Base-by-base conservation (phyloP, 345 rosid genomes). In the Populus alba region DNA sequence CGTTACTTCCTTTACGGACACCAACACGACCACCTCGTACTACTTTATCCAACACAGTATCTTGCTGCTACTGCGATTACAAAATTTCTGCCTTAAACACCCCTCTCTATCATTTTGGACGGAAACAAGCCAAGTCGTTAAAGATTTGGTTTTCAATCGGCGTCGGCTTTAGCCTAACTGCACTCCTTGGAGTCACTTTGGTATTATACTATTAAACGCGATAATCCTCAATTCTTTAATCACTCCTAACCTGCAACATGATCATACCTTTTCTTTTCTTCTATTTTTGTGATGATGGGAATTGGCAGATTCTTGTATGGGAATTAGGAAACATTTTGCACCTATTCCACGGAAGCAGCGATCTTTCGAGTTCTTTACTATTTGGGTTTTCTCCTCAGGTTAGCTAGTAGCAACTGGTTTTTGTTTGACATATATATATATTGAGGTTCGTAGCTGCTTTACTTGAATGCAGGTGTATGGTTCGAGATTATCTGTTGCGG, bases 131-230 rank as follows among this genome's bases (percentile, higher is more conserved):
- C 86, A 37, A 81, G 59, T 73, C 51, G 62, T 59, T 92, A 27
- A 80, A 67, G 71, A 29, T 86, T 27, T 96, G 98, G 99, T 96
- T 96, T 76, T 89, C 99, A 12, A 75, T 94, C 20, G 99, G 99
- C 20, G 86, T 91, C 61, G 97, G 95, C 27, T 93, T 94, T 79
- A 78, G 88, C 79, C 77, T 92, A 25, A 80, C 92, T 7, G 79
- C 91, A 43, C 87, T 92, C 17, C 47, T 94, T 55, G 88, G 81
- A 47, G 92, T 85, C 33, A 75, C 92, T 11, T 9, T 80, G 79
- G 85, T 90, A 49, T 66, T 80, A 8, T 1, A 29, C 38, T 29
- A 2, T 47, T 29, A 27, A 27, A n/a, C n/a, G n/a, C 23, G 1
- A 8, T 53, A 7, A 47, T 65, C 43, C 12, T 47, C 62, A n/a